Evolutionary conservation across 164 flowering plant genomes (phyloP).

Genomic region (Litsea cubeba): DNA sequence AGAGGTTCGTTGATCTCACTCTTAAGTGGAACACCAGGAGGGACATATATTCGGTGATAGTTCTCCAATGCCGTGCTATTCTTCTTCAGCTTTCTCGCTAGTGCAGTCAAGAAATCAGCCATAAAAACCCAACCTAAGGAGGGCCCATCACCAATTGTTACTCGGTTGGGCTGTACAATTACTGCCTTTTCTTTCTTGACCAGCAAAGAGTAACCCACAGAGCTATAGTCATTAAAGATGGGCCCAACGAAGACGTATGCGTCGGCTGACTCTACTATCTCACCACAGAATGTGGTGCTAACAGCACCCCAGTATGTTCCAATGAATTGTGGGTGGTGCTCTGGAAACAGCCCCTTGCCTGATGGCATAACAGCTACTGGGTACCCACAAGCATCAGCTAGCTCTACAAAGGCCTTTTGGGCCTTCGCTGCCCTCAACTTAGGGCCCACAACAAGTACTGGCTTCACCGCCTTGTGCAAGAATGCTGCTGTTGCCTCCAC

Average conservation of each 20-base stretch:
- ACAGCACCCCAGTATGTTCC: conserved; percentile 87
- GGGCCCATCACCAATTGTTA: conserved; percentile 67
- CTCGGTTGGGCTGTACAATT: conserved; percentile 77
- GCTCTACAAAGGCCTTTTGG: conserved; percentile 51
- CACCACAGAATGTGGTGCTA: conserved; percentile 77
- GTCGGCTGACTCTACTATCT: conserved; percentile 89
- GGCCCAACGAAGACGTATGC: conserved; percentile 87
- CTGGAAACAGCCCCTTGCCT: conserved; percentile 66
- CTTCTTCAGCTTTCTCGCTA: conserved; percentile 49
- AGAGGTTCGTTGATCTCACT: conserved; percentile 51
- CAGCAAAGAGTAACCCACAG: conserved; percentile 82
- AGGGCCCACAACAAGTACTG: conserved; percentile 82
- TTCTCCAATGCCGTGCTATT: conserved; percentile 67
- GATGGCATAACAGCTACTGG: conserved; percentile 83
- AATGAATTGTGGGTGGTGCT: conserved; percentile 28
- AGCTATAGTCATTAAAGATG: conserved; percentile 82
- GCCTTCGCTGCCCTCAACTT: conserved; percentile 70
- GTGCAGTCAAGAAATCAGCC: conserved; percentile 63
- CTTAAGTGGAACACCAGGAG: conserved; percentile 55
- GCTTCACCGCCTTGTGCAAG: conserved; percentile 84
- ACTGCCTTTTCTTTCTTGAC: conserved; percentile 83
- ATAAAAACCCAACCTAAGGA: conserved; percentile 70
- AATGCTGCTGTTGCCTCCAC: conserved; percentile 81
- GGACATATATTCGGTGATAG: conserved; percentile 63
- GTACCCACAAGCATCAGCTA: conserved; percentile 75